Base-by-base conservation (phyloP, 257 asterid species). In the Paulownia fortunei region DNA sequence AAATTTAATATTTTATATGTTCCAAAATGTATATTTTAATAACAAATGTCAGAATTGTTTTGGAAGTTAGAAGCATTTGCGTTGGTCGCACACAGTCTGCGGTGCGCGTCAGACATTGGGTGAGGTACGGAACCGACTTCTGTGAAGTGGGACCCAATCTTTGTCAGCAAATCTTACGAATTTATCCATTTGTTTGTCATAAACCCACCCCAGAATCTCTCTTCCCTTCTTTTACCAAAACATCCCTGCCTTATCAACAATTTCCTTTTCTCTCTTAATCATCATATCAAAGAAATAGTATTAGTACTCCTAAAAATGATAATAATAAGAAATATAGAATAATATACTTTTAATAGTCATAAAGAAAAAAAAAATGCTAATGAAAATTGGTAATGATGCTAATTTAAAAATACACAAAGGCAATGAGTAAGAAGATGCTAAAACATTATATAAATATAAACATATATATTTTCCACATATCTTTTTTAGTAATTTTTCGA, bases 81-180 rank as follows among this genome's bases (percentile, higher is more conserved):
- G 61, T 32, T 6, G 9, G 8, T 5, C 12, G 37, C 73, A 64
- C 73, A 30, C 80, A 6, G 59, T 19, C 10, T 24, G 13, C 0
- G 15, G 37, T 3, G 69, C 44, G 80, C 59, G 39, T 67, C 41
- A 12, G 30, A 34, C n/a, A 26, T 2, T 6, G 5, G 24, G 59
- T 44, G 5, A 26, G 39, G 34, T 59, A 30, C 46, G 58, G 10
- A n/a, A 49, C 61, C 27, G 44, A 63, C 67, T 44, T 23, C 23
- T 24, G 59, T 11, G 15, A 41, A 4, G 26, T 67, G 59, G 76
- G 69, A 0, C 61, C 55, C 61, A 24, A 5, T 27, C 74, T 8
- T 47, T 77, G 81, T 67, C 69, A 67, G 69, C 69, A 77, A 55
- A 67, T 66, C 81, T 66, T n/a, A 41, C 46, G 9, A 36, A 32